phyloP scores from a whole-genome alignment of 106 monocot species.

The Ottelia alismoides region DNA sequence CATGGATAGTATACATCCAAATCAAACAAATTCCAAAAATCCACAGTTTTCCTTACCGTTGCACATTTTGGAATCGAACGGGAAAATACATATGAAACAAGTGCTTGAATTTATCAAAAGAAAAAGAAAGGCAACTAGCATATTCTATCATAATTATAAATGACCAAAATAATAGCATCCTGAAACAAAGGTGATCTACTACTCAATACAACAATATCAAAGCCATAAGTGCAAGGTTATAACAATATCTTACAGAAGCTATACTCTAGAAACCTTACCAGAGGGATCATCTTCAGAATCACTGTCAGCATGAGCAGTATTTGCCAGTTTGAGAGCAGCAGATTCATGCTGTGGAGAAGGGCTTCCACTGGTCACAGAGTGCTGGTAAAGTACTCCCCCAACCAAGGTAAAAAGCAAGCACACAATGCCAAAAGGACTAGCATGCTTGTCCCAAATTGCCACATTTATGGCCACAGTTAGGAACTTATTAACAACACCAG shows the following conservation, averaged over 20 bases:
- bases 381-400: conserved; percentile 81
- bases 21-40: too few relatives aligned
- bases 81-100: too few relatives aligned
- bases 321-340: conserved; percentile 6
- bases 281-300: conserved; percentile 24
- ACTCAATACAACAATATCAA: too few relatives aligned
- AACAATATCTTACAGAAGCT: background rate
- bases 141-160: too few relatives aligned
- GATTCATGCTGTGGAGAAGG: conserved; percentile 7
- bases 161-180: too few relatives aligned
- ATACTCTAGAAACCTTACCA: conserved; percentile 21
- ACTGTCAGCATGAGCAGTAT: conserved; percentile 5
- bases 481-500: conserved; percentile 85
- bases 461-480: conserved; percentile 81
- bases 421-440: conserved; percentile 39
- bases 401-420: conserved; percentile 57
- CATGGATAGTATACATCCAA: too few relatives aligned
- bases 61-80: too few relatives aligned
- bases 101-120: too few relatives aligned
- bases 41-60: too few relatives aligned
- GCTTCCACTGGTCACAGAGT: conserved; percentile 34
- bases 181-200: too few relatives aligned
- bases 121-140: too few relatives aligned
- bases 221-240: too few relatives aligned
- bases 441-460: conserved; percentile 74